Evolutionary conservation across 805 yeast genomes (phyloP).

Genomic region (Grigorovia yakushimaensis): DNA sequence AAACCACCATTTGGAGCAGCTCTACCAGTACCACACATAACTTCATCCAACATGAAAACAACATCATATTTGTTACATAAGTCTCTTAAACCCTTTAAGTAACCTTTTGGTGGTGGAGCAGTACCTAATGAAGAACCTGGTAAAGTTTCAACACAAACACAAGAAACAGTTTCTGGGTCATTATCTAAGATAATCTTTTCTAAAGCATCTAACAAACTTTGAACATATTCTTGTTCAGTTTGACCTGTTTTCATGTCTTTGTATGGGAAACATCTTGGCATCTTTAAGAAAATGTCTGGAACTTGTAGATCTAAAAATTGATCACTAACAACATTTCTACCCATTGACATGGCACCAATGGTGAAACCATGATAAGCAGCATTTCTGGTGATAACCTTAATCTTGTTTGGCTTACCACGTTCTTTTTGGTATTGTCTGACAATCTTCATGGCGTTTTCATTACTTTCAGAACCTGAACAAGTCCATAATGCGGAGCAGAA

Average conservation of each 20-base stretch:
- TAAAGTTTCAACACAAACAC: constrained; percentile 37
- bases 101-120: constrained; percentile 37
- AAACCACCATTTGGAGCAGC: constrained; percentile 34
- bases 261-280: constrained; percentile 31
- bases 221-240: constrained; percentile 33
- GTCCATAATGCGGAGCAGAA: constrained; percentile 38
- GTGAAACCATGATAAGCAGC: constrained; percentile 43
- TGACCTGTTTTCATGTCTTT: constrained; percentile 27
- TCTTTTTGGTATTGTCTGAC: constrained; percentile 40
- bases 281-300: constrained; percentile 18
- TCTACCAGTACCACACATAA: constrained; percentile 51
- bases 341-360: constrained; percentile 34
- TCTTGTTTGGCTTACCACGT: constrained; percentile 33
- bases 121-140: constrained; percentile 40
- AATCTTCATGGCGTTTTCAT: constrained; percentile 56
- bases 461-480: constrained; percentile 61
- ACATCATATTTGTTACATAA: constrained; percentile 45
- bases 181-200: constrained; percentile 34
- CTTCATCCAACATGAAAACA: constrained; percentile 43
- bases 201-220: constrained; percentile 31
- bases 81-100: constrained; percentile 37
- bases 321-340: constrained; percentile 8
- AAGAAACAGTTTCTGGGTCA: constrained; percentile 37
- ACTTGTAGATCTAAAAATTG: constrained; percentile 7
- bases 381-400: constrained; percentile 35